Evolutionary conservation across 2,329 filamentous ascomycete species (phyloP), one percentile per base, ranked within the genome.

Genomic region (Cladophialophora bantiana): DNA sequence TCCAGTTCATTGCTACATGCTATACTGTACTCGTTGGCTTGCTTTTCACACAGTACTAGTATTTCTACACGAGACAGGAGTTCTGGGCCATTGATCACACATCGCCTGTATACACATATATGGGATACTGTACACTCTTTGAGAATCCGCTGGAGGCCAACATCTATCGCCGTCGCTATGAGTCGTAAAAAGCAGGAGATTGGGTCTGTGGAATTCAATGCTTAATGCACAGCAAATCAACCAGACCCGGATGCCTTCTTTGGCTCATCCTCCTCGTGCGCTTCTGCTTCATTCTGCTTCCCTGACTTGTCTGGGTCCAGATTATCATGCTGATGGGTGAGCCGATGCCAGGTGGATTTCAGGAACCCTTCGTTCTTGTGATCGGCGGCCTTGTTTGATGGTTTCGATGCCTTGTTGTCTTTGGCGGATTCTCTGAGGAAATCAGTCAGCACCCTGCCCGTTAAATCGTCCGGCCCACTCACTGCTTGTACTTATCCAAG

Each of bases 261-360:
- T 18, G 77, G 75, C 65, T 77, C 74, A 42, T 73, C 74, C 53
- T 76, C 72, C 59, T 73, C 68, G n/a, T 61, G n/a, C 18, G 66
- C 67, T 61, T 72, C 59, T 32, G 53, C 54, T 57, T 76, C 73
- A 62, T 52, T 64, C 7, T 66, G 64, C 53, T 71, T 70, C n/a
- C 73, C 72, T 57, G 78, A 74, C 55, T 75, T 72, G 57, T 73
- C 74, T 10, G 75, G 70, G 15, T 75, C 72, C 32, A 76, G 71
- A 50, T 75, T 70, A 52, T 80, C 77, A 38, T 79, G 78, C 65
- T 95, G 88, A 74, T 93, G 92, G n/a, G 91, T 96, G 63, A 98
- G 80, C 71, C 89, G 93, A 77, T 97, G 92, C 94, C 94, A 98
- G 71, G 96, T 89, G 50, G 90, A 93, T 82, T 95, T 97, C 68